phyloP scores from a whole-genome alignment of 768 basidiomycete species.

The Podaxis mareebaensis region DNA sequence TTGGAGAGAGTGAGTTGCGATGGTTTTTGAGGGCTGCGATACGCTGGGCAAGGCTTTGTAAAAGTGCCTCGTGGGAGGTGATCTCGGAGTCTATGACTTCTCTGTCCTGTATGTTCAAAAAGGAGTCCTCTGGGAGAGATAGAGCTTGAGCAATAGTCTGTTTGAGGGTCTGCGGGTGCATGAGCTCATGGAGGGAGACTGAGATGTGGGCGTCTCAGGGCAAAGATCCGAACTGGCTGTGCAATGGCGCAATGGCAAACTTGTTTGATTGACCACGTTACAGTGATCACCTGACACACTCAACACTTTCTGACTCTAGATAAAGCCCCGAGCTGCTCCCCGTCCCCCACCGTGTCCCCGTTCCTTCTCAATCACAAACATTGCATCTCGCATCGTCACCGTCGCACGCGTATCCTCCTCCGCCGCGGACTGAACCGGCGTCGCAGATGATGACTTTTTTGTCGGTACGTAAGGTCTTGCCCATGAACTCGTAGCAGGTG shows the following conservation, averaged over 20 bases:
- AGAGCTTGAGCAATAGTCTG: neutral
- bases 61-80: neutral
- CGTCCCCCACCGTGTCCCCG: slow-evolving; percentile 80
- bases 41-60: slow-evolving; percentile 1
- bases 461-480: slow-evolving; percentile 58
- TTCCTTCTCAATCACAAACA: slow-evolving; percentile 86
- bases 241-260: no score
- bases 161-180: neutral
- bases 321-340: slow-evolving; percentile 67
- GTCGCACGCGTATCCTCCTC: slow-evolving; percentile 42
- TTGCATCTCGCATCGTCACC: slow-evolving; percentile 75
- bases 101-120: neutral
- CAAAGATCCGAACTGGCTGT: neutral
- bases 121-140: neutral
- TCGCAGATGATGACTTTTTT: slow-evolving; percentile 7
- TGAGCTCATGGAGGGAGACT: neutral
- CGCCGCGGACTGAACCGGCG: neutral
- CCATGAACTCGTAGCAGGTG: slow-evolving; percentile 43
- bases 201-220: neutral
- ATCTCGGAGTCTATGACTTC: slow-evolving; percentile 5
- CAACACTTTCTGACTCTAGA: slow-evolving; percentile 22
- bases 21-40: slow-evolving; percentile 13
- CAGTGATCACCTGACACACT: slow-evolving; percentile 4
- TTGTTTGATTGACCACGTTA: no score
- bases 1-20: slow-evolving; percentile 11